Percentiles rank a stretch among this genome's conserved stretches.
These are phyloP conservation scores for Ustilago curta DNA, from an alignment of 1,284 basidiomycete genomes.

Conservation along the genomic window DNA sequence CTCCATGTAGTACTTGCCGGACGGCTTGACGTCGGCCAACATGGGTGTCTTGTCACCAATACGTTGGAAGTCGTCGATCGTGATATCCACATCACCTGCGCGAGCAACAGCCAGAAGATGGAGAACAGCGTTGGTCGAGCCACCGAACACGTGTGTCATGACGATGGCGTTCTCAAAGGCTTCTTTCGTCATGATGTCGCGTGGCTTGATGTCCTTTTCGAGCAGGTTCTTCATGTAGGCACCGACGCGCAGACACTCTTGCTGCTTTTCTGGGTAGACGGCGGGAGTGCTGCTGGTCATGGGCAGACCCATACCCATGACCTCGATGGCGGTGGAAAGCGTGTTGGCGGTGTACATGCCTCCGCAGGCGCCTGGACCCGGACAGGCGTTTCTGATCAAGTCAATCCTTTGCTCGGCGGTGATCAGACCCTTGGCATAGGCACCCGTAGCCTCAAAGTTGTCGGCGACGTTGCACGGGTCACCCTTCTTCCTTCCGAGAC, in stretches of 20 bases:
- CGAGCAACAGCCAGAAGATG: constrained; percentile 91
- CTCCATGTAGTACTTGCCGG: constrained; percentile 78
- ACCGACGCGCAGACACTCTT: constrained; percentile 86
- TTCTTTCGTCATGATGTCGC: constrained; percentile 92
- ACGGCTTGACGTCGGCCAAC: constrained; percentile 87
- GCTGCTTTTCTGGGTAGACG: constrained; percentile 81
- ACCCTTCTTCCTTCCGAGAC: constrained; percentile 81
- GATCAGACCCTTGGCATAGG: constrained; percentile 82
- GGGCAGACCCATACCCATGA: constrained; percentile 89
- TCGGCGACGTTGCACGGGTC: constrained; percentile 82
- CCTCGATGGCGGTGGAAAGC: constrained; percentile 91
- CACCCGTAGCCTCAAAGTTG: constrained; percentile 89
- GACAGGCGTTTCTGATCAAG: constrained; percentile 89
- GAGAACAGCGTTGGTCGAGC: constrained; percentile 93
- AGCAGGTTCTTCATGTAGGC: constrained; percentile 84
- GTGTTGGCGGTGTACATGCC: constrained; percentile 98
- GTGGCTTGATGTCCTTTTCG: constrained; percentile 87
- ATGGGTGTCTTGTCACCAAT: constrained; percentile 84
- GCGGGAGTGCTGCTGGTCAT: constrained; percentile 86
- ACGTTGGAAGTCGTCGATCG: constrained; percentile 79
- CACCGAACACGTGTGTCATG: constrained; percentile 75
- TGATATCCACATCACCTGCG: constrained; percentile 83
- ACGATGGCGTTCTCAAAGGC: constrained; percentile 95
- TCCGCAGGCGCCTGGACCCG: constrained; percentile 93
- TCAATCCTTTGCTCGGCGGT: constrained; percentile 81